Base-by-base conservation (phyloP, 306 rosid genomes). In the Trifolium subterraneum region DNA sequence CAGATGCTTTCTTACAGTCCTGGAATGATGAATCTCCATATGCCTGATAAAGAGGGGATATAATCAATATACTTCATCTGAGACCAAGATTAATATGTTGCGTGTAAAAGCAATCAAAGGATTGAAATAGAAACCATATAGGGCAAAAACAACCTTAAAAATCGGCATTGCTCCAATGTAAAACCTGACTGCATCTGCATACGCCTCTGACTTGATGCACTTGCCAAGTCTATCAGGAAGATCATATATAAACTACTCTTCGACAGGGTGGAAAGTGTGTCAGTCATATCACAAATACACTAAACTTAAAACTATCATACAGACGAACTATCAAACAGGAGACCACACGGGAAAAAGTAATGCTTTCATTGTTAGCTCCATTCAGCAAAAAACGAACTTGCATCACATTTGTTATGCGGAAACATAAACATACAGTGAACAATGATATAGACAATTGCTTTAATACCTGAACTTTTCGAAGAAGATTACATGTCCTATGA, bases 141-240 rank as follows among this genome's bases (percentile, higher is more conserved):
- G 68, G 69, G 54, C 51, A 45, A 80, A 64, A 61, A 9, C 55
- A 77, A 93, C 98, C 93, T 88, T 91, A 74, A 93, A 91, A 74
- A 93, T 91, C 63, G 98, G 98, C 88, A 86, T 85, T 61, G 98
- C 97, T 79, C 98, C 98, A 0, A 86, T 87, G 84, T 93, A 91
- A 67, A 85, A 93, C 79, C 89, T 89, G 79, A 91, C 94, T 45
- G 97, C 97, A 75, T 91, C 97, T 78, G 94, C 92, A 81, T 91
- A 93, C 48, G 94, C 90, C 79, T 89, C 96, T 74, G 91, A 76
- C 78, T 89, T 93, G 71, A 91, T 93, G 80, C 96, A 93, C 83
- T 93, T 93, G 67, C 84, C 86, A 62, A 93, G 96, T 77, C 97
- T 88, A 78, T 90, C 91, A 18, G 98, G 98, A 54, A 93, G 89